Base-by-base conservation (phyloP, 1,284 basidiomycete species). In the Kwoniella shivajii region DNA sequence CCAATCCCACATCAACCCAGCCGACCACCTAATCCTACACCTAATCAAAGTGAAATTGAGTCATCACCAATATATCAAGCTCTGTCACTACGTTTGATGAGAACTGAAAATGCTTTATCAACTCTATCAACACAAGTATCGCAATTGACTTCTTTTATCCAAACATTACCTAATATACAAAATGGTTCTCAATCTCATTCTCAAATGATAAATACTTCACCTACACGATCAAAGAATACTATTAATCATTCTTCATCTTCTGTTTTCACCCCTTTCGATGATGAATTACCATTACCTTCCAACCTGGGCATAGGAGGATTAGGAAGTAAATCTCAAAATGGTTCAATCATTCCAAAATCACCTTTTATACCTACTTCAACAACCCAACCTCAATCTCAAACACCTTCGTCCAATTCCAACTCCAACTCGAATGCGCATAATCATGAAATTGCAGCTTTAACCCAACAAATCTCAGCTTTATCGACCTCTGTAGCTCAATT, bases 401-500 rank as follows among this genome's bases (percentile, higher is more conserved):
- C 9, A 9, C 10, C n/a, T 7, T 10, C 9, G 20, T 30, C 39
- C n/a, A 22, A n/a, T 6, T 13, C 27, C 9, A 39, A n/a, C 24
- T 24, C 9, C 6, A 37, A 39, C 18, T 24, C 38, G 18, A 47
- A 56, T 45, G 29, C 54, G 4, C n/a, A n/a, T n/a, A n/a, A n/a
- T n/a, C n/a, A n/a, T n/a, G 27, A 55, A 4, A 50, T 92, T 58
- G 80, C 84, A 9, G 84, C 85, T 43, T 88, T 93, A 34, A 88
- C 88, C 11, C 88, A 89, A 69, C 85, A 89, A 48, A 80, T 92
- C 53, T 88, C 87, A 65, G 88, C 87, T 10, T 80, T 93, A 60
- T 92, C 89, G 24, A 86, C 87, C 0, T 90, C 89, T 11, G 89
- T 93, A 43, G 88, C 89, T 16, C 90, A 92, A 73, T 81, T 92